Base-by-base conservation (phyloP, 2,329 filamentous ascomycete genomes). In the Tolypocladium cylindrosporum region DNA sequence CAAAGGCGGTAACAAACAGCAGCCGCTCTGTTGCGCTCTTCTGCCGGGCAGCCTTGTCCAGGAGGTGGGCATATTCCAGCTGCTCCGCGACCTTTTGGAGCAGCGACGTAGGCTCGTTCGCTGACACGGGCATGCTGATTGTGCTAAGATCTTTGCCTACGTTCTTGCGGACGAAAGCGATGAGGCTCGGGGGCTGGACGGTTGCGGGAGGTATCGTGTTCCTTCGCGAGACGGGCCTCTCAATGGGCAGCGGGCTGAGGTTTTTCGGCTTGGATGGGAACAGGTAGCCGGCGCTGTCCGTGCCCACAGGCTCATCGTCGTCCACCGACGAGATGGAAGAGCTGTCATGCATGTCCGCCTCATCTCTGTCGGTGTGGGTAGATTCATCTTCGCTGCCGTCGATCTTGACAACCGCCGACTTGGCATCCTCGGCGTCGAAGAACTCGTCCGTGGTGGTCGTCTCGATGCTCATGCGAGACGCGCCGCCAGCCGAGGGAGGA, bases 91-190 rank as follows among this genome's bases (percentile, higher is more conserved):
- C 82, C 60, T 93, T 88, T 71, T 99, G 94, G 6, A 97, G 79
- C 13, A 96, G 76, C 0, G 93, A 97, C 1, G 87, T 84, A 0
- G 94, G 94, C 70, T 99, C 94, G 72, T 99, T 99, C 31, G 93
- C 87, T 5, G 93, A 96, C 1, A 97, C 94, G 0, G 94, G 94
- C 93, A 97, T 97, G 54, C 91, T 92, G 63, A 99, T 96, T 3
- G 91, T 95, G 60, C 91, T 96, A 54, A 99, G 78, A 72, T 99
- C 94, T 72, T 99, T 99, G 68, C 94, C 94, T 11, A 97, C 94
- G 65, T 99, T 99, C 73, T 97, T 99, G 64, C 94, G 86, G 39
- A 97, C 80, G 71, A 97, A 96, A 0, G 90, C 90, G 63, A 99
- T 96, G 56, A 99, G 77, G 70, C 91, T 96, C 0, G 94, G 94